A percentile compares a stretch with the other conserved stretches of the same genome.
phyloP scores from a whole-genome alignment of 331 rosid species.

The Spiraea crenata region DNA sequence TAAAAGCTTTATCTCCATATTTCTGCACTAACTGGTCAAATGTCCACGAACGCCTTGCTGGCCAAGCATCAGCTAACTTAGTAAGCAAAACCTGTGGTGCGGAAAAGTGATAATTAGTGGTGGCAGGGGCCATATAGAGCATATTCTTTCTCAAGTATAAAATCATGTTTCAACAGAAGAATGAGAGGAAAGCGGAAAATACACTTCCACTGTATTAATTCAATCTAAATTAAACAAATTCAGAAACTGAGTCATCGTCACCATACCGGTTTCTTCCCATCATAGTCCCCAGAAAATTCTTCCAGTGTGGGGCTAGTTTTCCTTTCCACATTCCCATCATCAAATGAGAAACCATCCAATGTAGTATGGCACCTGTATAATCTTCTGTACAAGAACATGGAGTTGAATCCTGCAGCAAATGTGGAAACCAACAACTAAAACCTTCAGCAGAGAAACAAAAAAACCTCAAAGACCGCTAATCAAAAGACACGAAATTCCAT shows the following conservation, averaged over 20 bases:
- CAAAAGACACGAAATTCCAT: conserved; percentile 8
- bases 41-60: conserved; percentile 85
- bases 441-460: background rate
- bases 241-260: conserved; percentile 7
- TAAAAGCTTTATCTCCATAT: conserved; percentile 77
- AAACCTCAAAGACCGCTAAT: background rate
- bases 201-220: background rate
- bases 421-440: conserved; percentile 1
- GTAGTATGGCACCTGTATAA: conserved; percentile 75
- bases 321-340: conserved; percentile 77
- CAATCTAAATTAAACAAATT: background rate
- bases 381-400: conserved; percentile 77
- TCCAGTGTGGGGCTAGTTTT: conserved; percentile 44
- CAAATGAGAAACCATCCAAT: conserved; percentile 66
- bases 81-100: conserved; percentile 62
- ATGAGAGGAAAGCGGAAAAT: background rate
- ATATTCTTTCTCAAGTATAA: background rate
- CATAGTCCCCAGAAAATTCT: conserved; percentile 57
- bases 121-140: too few relatives aligned
- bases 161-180: background rate
- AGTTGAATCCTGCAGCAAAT: conserved; percentile 71
- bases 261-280: conserved; percentile 86
- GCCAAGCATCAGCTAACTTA: conserved; percentile 85
- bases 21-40: conserved; percentile 57
- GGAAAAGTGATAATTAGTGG: background rate